A percentile compares a stretch with the other conserved stretches of the same genome.
Evolutionary conservation across 495 filamentous ascomycete genomes (phyloP).

Genomic region (Annulohypoxylon stygium): DNA sequence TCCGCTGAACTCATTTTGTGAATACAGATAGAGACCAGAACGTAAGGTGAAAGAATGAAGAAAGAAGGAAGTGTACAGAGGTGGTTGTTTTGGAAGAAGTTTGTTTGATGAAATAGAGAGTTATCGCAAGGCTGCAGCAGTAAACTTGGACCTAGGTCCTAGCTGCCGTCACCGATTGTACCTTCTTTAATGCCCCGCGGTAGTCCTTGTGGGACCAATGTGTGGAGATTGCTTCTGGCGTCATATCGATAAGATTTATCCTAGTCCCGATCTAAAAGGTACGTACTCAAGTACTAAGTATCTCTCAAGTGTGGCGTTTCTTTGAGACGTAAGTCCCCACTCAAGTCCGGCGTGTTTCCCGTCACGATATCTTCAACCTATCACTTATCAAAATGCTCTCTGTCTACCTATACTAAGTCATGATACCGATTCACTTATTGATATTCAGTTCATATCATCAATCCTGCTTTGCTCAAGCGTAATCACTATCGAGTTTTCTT

Average conservation of each 20-base stretch:
- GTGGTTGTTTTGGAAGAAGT: slow-evolving; percentile 7
- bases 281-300: slow-evolving; percentile 7
- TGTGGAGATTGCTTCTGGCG: not conserved
- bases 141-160: not conserved
- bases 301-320: not conserved
- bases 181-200: slow-evolving; percentile 28
- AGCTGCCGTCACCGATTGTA: not conserved
- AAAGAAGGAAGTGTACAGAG: slow-evolving; percentile 28
- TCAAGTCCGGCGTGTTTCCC: not conserved
- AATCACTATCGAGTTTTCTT: not conserved
- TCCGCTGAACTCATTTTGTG: slow-evolving; percentile 38
- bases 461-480: not conserved
- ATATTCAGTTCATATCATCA: not conserved
- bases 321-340: not conserved
- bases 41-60: not conserved
- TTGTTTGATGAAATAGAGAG: slow-evolving; percentile 18
- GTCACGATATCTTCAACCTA: slow-evolving; percentile 32
- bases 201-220: slow-evolving; percentile 17
- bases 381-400: slow-evolving; percentile 13
- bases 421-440: slow-evolving; percentile 10
- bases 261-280: not conserved
- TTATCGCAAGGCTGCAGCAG: slow-evolving; percentile 32
- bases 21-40: slow-evolving; percentile 5
- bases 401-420: slow-evolving; percentile 1
- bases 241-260: not conserved